Base-by-base conservation (phyloP, 2,329 filamentous ascomycete species). In the Penicillium sp. region DNA sequence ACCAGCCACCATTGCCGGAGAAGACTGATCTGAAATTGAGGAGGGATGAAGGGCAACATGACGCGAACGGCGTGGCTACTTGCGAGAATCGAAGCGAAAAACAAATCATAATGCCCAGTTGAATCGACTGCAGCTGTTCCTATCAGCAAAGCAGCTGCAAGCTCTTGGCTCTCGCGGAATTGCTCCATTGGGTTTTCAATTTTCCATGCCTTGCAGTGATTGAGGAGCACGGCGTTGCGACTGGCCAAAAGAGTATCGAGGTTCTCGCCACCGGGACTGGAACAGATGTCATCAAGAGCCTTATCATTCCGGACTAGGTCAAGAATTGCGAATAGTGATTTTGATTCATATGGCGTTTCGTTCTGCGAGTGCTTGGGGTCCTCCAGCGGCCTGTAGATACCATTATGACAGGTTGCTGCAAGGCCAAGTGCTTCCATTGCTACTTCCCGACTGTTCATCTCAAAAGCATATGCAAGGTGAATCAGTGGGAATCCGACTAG, bases 1-100 rank as follows among this genome's bases (percentile, higher is more conserved):
- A 96, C 82, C 5, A 99, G 76, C 89, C 91, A 96, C 91, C 94
- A 97, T 70, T 96, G 86, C 36, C 89, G 81, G 8, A 97, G 79
- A 4, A 99, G 76, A 19, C 78, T 77, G 42, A 91, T 71, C 62
- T 96, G 93, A 64, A 86, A 87, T 65, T 84, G 83, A 13, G 80
- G 73, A 0, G 91, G 91, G 10, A 97, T 76, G 34, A 90, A 73
- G 0, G 94, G 90, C 2, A 99, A 78, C 5, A 99, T 74, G 23
- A 96, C 84, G n/a, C 94, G 84, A 11, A 96, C 83, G 0, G 94
- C 93, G 69, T 99, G 91, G 56, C 88, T 92, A 18, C 89, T 88
- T 0, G 90, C 95, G 30, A 99, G 79, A 7, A 94, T 72, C 67
- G 96, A 91, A 4, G 89, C 86, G 39, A 92, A 73, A 74, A 91